Evolutionary conservation across 1,139 yeast species (phyloP).

Genomic region (Barnettozyma hawaiiensis): DNA sequence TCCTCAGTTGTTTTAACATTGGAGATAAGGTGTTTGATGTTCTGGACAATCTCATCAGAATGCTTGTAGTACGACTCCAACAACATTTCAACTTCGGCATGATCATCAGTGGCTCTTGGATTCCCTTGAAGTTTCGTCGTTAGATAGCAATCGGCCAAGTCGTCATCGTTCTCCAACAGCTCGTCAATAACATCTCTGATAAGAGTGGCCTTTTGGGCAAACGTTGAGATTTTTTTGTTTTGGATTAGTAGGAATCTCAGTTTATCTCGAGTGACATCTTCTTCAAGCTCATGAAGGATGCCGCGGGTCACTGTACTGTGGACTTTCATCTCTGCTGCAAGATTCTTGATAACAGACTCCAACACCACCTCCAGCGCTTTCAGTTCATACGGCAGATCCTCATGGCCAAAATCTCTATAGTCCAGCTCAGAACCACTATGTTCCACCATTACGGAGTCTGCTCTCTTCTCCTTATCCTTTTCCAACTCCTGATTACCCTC

Average conservation of each 20-base stretch:
- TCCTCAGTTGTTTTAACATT: constrained; percentile 95
- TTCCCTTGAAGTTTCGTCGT: constrained; percentile 37
- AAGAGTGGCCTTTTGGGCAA: constrained; percentile 60
- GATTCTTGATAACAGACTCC: constrained; percentile 72
- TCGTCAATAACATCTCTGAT: constrained; percentile 71
- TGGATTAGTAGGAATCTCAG: constrained; percentile 60
- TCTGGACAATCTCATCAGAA: constrained; percentile 95
- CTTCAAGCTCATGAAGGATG: constrained; percentile 59
- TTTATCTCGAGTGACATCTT: constrained; percentile 62
- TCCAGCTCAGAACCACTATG: neutral
- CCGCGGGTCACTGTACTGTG: constrained; percentile 66
- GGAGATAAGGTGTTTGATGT: constrained; percentile 72
- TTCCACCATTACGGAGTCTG: neutral
- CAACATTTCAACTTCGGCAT: constrained; percentile 81
- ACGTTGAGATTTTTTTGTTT: constrained; percentile 60
- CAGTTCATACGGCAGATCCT: constrained; percentile 57
- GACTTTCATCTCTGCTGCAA: constrained; percentile 79
- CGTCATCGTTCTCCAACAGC: constrained; percentile 80
- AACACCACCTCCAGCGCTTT: constrained; percentile 85
- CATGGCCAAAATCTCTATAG: constrained; percentile 2
- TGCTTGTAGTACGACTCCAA: constrained; percentile 91
- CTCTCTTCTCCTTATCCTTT: neutral
- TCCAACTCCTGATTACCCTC: constrained; percentile 1
- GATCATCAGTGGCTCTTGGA: constrained; percentile 36
- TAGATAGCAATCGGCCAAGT: constrained; percentile 77